Conservation (phyloP, 345 rosid species). For the Durio zibethinus region DNA sequence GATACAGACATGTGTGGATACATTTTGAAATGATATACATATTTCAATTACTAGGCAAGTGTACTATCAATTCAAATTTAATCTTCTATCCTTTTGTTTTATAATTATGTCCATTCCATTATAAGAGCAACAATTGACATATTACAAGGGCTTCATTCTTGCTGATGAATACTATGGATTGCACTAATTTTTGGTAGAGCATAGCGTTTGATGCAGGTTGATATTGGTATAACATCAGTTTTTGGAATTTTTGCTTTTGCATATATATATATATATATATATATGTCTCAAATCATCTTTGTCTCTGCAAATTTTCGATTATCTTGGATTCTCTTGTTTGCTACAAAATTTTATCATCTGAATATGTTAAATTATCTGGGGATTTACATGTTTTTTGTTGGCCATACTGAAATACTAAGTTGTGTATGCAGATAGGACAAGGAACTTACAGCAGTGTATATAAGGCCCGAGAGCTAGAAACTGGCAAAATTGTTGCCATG, state of each 20-base stretch:
- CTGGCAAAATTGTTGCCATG: conserved; percentile 73
- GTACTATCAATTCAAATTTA: not conserved
- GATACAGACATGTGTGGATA: not conserved
- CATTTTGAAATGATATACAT: not conserved
- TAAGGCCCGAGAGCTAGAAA: conserved; percentile 69
- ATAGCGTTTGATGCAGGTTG: not conserved
- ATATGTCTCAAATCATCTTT: not conserved
- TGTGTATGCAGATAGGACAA: conserved; percentile 73
- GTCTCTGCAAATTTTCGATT: not conserved
- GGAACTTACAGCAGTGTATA: conserved; percentile 92
- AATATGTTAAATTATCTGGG: not conserved
- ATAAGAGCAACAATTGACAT: not conserved
- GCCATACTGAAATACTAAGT: not conserved
- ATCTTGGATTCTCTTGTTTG: not conserved
- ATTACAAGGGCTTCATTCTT: not conserved
- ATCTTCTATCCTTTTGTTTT: not conserved
- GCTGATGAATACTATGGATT: not conserved
- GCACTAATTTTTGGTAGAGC: not conserved
- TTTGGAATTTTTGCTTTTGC: not conserved
- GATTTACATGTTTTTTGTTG: not conserved
- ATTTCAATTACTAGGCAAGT: not conserved
- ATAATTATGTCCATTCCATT: not conserved
- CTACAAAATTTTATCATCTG: not conserved
- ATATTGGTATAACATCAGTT: not conserved
- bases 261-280: no score